Conservation (phyloP, 805 yeast species). For the Saccharomycopsis babjevae region DNA sequence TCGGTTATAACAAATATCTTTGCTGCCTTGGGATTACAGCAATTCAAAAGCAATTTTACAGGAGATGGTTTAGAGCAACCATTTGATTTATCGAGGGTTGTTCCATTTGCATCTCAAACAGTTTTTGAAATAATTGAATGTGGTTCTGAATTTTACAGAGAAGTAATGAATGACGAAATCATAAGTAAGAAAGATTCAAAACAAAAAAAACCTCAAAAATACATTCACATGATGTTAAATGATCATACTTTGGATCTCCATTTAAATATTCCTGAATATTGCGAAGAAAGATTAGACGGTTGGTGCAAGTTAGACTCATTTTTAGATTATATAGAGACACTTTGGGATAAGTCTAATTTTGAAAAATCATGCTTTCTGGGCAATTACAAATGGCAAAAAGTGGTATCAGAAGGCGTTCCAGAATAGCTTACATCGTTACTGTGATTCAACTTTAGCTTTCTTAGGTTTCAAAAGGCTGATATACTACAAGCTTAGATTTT, state of each 20-base stretch:
- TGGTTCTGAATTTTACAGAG: slow-evolving; percentile 5
- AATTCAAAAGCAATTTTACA: slow-evolving; percentile 15
- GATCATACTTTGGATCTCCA: slow-evolving; percentile 18
- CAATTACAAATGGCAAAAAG: neutral
- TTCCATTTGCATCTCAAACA: slow-evolving; percentile 19
- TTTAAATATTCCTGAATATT: slow-evolving; percentile 17
- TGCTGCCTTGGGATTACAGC: slow-evolving; percentile 49
- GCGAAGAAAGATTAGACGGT: slow-evolving; percentile 20
- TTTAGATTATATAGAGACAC: slow-evolving; percentile 17
- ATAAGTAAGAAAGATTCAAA: slow-evolving; percentile 11
- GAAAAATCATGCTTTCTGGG: slow-evolving; percentile 12
- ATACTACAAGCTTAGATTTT: too few species aligned
- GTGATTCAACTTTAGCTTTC: neutral
- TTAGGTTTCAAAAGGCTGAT: neutral
- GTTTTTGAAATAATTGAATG: slow-evolving; percentile 19
- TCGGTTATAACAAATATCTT: slow-evolving; percentile 51
- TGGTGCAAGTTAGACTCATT: slow-evolving; percentile 19
- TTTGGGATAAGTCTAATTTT: slow-evolving; percentile 16
- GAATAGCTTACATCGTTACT: neutral
- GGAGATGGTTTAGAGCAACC: slow-evolving; percentile 13
- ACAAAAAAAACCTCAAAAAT: slow-evolving; percentile 2
- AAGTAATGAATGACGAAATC: neutral
- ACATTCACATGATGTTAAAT: slow-evolving; percentile 18
- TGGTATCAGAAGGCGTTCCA: slow-evolving; percentile 6
- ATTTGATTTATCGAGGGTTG: slow-evolving; percentile 18